Percentiles rank a stretch among this genome's conserved stretches.
phyloP scores from a whole-genome alignment of 2,329 filamentous ascomycete species.

The Torrubiellomyces zombiae region DNA sequence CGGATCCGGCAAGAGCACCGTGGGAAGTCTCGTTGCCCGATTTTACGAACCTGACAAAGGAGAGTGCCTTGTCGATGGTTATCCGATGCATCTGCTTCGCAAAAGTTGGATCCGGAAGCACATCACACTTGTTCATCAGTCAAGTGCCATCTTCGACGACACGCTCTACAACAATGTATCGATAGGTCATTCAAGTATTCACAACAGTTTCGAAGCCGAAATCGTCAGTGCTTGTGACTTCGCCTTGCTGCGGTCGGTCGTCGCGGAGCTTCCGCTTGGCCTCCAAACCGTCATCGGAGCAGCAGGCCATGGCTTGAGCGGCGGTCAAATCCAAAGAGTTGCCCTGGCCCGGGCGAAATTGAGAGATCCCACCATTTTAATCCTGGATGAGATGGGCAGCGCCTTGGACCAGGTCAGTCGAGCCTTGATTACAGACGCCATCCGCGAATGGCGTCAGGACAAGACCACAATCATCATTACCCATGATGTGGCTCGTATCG shows the following conservation, averaged over 20 bases:
- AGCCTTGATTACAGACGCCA: constrained; percentile 51
- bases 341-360: constrained; percentile 65
- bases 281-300: constrained; percentile 55
- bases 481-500: constrained; percentile 69
- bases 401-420: constrained; percentile 64
- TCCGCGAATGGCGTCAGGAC: constrained; percentile 58
- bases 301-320: constrained; percentile 58
- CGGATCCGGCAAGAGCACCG: constrained; percentile 83
- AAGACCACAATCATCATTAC: constrained; percentile 91
- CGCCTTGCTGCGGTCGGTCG: constrained; percentile 51
- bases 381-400: constrained; percentile 80
- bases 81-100: constrained; percentile 44
- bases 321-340: constrained; percentile 70
- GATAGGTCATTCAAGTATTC: constrained; percentile 41
- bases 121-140: constrained; percentile 68
- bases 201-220: constrained; percentile 31
- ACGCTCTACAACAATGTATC: constrained; percentile 64
- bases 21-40: constrained; percentile 62
- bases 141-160: constrained; percentile 66
- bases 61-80: constrained; percentile 50
- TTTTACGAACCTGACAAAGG: constrained; percentile 57
- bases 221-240: constrained; percentile 47
- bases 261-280: constrained; percentile 50
- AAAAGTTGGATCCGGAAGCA: constrained; percentile 59
- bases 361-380: constrained; percentile 61